These are phyloP conservation scores for Dendrostoma leiphaemia DNA, from an alignment of 2,329 filamentous ascomycete species.

Conservation along the genomic window DNA sequence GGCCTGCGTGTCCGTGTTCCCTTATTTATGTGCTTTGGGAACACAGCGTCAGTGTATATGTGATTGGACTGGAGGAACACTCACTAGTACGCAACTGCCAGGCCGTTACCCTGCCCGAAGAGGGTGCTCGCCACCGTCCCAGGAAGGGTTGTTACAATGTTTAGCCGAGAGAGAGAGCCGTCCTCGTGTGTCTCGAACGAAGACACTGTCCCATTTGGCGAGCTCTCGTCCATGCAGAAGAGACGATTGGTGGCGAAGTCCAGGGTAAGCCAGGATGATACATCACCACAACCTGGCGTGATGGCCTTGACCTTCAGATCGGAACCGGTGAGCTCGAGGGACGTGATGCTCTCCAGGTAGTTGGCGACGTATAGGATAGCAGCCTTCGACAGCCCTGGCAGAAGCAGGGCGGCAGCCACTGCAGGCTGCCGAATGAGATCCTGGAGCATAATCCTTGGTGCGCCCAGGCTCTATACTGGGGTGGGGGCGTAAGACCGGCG, in stretches of 20 bases:
- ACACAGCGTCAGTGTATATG: not conserved
- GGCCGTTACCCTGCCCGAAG: not conserved
- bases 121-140: conserved; percentile 1
- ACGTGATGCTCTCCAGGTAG: conserved; percentile 47
- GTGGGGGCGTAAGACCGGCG: not conserved
- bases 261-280: conserved; percentile 60
- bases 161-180: conserved; percentile 38
- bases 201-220: conserved; percentile 47
- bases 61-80: not conserved
- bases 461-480: not conserved
- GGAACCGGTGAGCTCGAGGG: conserved; percentile 39
- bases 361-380: conserved; percentile 47
- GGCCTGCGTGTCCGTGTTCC: not conserved
- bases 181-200: conserved; percentile 36
- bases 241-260: conserved; percentile 47
- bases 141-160: conserved; percentile 28
- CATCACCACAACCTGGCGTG: conserved; percentile 47
- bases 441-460: conserved; percentile 17
- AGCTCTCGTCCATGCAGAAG: conserved; percentile 61
- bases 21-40: too few species aligned
- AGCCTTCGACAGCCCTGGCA: conserved; percentile 32
- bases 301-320: conserved; percentile 41
- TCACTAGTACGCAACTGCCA: conserved; percentile 4
- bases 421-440: conserved; percentile 15
- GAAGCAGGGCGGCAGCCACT: conserved; percentile 19